Percentiles rank a stretch among this genome's conserved stretches.
Conservation (phyloP, 164 flowering plant species). For the Macadamia tetraphylla region DNA sequence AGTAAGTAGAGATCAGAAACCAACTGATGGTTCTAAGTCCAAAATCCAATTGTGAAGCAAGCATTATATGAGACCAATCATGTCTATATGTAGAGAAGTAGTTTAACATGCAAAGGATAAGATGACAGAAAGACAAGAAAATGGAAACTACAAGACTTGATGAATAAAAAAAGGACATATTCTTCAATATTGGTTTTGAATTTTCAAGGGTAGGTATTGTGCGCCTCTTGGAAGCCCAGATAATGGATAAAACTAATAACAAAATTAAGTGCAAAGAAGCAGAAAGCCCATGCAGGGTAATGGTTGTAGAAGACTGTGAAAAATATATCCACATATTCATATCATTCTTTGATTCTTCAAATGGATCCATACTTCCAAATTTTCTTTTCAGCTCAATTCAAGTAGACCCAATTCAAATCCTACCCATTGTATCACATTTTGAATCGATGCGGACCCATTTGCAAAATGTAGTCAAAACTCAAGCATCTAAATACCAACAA, state of each 20-base stretch:
- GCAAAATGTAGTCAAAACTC: too few relatives aligned
- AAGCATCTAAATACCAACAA: too few relatives aligned
- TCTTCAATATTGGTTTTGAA: conserved; percentile 19
- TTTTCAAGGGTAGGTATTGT: background rate
- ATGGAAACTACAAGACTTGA: conserved; percentile 32
- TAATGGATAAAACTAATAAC: too few relatives aligned
- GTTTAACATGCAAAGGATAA: conserved; percentile 30
- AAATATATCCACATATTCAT: background rate
- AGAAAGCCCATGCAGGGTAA: too few relatives aligned
- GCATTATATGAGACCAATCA: conserved; percentile 48
- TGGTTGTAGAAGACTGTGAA: background rate
- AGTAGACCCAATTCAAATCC: too few relatives aligned
- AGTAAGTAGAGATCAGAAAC: too few relatives aligned
- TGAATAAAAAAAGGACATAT: conserved; percentile 19
- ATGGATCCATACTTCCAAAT: conserved; percentile 15
- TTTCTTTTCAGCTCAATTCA: too few relatives aligned
- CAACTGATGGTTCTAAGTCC: too few relatives aligned
- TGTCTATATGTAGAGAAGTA: conserved; percentile 49
- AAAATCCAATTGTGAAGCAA: conserved; percentile 23
- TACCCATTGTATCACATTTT: too few relatives aligned
- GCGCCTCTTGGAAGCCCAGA: too few relatives aligned
- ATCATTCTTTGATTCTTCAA: conserved; percentile 7
- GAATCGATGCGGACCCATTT: too few relatives aligned
- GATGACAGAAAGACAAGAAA: conserved; percentile 37
- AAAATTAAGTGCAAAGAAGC: background rate